Percentiles rank a stretch among this genome's conserved stretches.
phyloP scores from a whole-genome alignment of 176 grass and related monocot species.

The Coix lacrymajobi region DNA sequence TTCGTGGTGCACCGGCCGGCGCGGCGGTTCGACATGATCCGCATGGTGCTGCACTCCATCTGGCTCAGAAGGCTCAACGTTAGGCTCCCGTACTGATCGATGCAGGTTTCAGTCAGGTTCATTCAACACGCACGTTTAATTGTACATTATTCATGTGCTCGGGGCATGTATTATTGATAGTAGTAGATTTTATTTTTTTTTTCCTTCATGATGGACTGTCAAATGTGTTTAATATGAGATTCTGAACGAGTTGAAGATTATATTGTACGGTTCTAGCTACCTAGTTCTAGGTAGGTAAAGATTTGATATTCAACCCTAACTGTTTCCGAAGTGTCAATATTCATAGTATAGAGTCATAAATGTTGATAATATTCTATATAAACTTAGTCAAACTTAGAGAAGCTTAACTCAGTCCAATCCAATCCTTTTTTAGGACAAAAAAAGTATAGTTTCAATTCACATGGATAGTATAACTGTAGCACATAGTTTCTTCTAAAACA shows the following conservation, averaged over 20 bases:
- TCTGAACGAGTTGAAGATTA: neutral
- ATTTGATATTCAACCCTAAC: neutral
- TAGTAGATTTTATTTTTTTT: neutral
- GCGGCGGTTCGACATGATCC: constrained; percentile 63
- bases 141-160: neutral
- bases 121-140: neutral
- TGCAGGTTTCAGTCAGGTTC: neutral
- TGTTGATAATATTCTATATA: too few species aligned
- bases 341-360: too few species aligned
- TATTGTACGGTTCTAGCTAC: neutral
- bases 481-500: too few species aligned
- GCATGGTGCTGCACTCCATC: constrained; percentile 87
- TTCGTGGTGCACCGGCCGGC: constrained; percentile 71
- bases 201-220: neutral
- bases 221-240: neutral
- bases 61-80: constrained; percentile 88
- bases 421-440: too few species aligned
- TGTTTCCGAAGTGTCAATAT: neutral
- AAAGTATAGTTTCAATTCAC: too few species aligned
- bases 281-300: neutral
- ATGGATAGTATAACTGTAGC: too few species aligned
- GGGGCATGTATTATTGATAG: neutral
- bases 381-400: too few species aligned
- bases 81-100: constrained; percentile 57
- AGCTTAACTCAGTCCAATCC: too few species aligned